These are phyloP conservation scores for Trametes cubensis DNA, from an alignment of 768 basidiomycete species.

Conservation along the genomic window DNA sequence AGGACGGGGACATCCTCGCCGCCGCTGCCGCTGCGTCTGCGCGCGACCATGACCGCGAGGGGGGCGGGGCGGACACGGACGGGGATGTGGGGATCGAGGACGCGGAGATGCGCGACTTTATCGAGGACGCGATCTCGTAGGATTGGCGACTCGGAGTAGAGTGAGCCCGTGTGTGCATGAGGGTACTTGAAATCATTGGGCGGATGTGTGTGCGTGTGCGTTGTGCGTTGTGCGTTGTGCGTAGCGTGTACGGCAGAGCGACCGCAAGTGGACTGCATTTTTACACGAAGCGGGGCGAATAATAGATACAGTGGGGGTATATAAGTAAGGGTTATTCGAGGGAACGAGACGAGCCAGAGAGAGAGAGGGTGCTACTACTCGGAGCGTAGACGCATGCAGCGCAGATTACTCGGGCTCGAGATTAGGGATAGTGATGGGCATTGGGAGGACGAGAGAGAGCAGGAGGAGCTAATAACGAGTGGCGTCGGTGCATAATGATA, in stretches of 20 bases:
- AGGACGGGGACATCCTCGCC: slow-evolving; percentile 30
- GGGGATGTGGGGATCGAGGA: slow-evolving; percentile 15
- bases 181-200: too few relatives aligned
- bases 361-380: not conserved
- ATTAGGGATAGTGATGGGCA: not conserved
- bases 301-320: slow-evolving; percentile 24
- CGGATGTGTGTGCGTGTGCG: too few relatives aligned
- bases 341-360: not conserved
- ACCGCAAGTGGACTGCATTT: not conserved
- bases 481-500: slow-evolving; percentile 15
- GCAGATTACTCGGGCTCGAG: slow-evolving; percentile 11
- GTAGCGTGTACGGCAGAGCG: not conserved
- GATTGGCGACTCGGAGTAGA: too few relatives aligned
- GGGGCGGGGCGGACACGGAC: slow-evolving; percentile 20
- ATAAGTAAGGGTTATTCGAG: not conserved
- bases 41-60: slow-evolving; percentile 3
- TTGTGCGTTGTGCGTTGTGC: too few relatives aligned
- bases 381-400: not conserved
- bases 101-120: slow-evolving; percentile 18
- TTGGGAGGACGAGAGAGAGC: slow-evolving; percentile 1
- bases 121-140: slow-evolving; percentile 21
- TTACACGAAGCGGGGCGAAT: slow-evolving; percentile 8
- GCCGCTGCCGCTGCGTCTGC: too few relatives aligned
- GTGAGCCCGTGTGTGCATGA: too few relatives aligned
- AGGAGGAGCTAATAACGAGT: slow-evolving; percentile 4